Base-by-base conservation (phyloP, 352 stramenopile species). In the Phytophthora agathidicida region DNA sequence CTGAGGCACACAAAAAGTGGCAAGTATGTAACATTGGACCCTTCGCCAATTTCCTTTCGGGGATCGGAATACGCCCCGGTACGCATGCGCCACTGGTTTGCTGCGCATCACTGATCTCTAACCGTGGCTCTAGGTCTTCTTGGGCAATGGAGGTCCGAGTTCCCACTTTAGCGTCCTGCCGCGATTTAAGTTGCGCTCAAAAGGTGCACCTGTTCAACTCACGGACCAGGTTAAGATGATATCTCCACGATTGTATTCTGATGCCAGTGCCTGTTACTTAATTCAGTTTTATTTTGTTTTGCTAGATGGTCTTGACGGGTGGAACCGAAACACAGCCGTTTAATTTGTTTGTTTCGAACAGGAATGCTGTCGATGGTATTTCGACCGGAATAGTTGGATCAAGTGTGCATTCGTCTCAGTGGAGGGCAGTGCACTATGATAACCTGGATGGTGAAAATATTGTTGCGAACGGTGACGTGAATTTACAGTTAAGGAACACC, bases 311-410 rank as follows among this genome's bases (percentile, higher is more conserved):
- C 8, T 62, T 89, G 26, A 82, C 68, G 13, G 77, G 71, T 41
- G 73, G 71, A 24, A 74, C 46, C 10, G 75, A 84, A 51, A 44
- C 57, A 4, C 80, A 85, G 17, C 64, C 71, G 0, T 88, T 71
- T 48, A 86, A 61, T 39, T 55, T 91, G 20, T 84, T 88, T 52
- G 75, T 87, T n/a, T 91, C 82, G 1, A 91, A 79, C 28, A 60
- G 82, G 45, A 71, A 55, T 14, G 39, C 56, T 17, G 58, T 47
- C 7, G 76, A 85, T 45, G 53, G 61, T n/a, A 46, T 45, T 10
- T 73, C 65, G 11, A 61, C 36, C 24, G 60, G 53, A 11, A 60
- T 90, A 14, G 77, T 92, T 47, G 78, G 67, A 7, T 92, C 80
- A 30, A 75, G 56, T 38, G 68, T 73, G 5, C 78, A 87, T 54